Conservation (phyloP, 2,329 filamentous ascomycete genomes). For the Onygena corvina region DNA sequence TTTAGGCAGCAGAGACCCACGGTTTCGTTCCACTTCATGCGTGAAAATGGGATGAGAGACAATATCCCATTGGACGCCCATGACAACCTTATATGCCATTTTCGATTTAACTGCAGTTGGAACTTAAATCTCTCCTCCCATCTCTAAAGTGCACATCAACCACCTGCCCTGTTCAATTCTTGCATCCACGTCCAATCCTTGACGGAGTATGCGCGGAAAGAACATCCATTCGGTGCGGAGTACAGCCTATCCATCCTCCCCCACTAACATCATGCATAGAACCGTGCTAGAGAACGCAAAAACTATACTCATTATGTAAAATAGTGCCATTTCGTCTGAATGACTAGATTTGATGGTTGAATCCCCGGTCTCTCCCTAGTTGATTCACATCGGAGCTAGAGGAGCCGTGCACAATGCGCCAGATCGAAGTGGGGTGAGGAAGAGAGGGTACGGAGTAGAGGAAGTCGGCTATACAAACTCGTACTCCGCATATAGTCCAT, state of each 20-base stretch:
- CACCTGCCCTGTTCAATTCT: neutral
- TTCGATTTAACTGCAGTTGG: conserved; percentile 1
- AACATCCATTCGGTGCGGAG: neutral
- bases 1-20: neutral
- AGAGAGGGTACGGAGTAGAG: neutral
- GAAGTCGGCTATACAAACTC: too few species aligned
- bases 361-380: neutral
- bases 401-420: neutral
- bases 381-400: neutral
- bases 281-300: too few species aligned
- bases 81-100: neutral
- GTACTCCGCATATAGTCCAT: neutral
- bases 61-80: conserved; percentile 1
- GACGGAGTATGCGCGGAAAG: neutral
- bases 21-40: neutral
- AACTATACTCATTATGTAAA: neutral
- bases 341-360: neutral
- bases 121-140: neutral
- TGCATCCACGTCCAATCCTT: neutral
- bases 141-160: neutral
- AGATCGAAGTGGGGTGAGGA: neutral
- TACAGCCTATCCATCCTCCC: neutral
- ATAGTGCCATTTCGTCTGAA: neutral
- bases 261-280: neutral
- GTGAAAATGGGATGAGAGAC: neutral